Evolutionary conservation across 345 rosid genomes (phyloP), one percentile per base, ranked within the genome.

Genomic region (Rubroshorea leprosula): DNA sequence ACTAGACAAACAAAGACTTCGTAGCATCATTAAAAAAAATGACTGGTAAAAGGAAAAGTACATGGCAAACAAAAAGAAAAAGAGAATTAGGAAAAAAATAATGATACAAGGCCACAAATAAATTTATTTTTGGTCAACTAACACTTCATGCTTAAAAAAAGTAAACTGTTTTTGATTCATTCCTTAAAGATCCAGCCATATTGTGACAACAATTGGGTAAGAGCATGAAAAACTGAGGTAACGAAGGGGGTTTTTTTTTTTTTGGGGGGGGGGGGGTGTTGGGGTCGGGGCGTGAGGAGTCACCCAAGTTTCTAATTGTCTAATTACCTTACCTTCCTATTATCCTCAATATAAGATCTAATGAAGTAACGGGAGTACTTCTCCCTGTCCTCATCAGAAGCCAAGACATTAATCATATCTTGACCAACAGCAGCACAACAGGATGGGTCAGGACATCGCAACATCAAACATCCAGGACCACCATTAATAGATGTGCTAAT

Each of bases 401-500:
- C 55, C 58, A 67, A 54, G 24, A 6, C 41, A 58, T 54, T 59
- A n/a, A 72, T 63, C 76, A 67, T 72, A 58, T 72, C 68, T 58
- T 62, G 72, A 43, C 58, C 76, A 49, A 72, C 45, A 63, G 72
- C 72, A 67, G 72, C 76, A 63, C 10, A 11, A 59, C 76, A 72
- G 54, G 76, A 63, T 17, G 76, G 76, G 59, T 67, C 76, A 49
- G 76, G 76, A 54, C 76, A 72, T 18, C 76, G 68, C 69, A 72
- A 67, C 65, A 58, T 67, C 66, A 72, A 63, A 63, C 76, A 72
- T 49, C 76, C 76, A 49, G 76, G 76, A 62, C 76, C 76, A 58
- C 67, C 76, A 45, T 67, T 72, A 63, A 72, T 63, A 27, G 72
- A n/a, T 18, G 72, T 72, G 58, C 76, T 63, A 20, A 67, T 58